Evolutionary conservation across 345 rosid species (phyloP).

Genomic region (Bretschneidera sinensis): DNA sequence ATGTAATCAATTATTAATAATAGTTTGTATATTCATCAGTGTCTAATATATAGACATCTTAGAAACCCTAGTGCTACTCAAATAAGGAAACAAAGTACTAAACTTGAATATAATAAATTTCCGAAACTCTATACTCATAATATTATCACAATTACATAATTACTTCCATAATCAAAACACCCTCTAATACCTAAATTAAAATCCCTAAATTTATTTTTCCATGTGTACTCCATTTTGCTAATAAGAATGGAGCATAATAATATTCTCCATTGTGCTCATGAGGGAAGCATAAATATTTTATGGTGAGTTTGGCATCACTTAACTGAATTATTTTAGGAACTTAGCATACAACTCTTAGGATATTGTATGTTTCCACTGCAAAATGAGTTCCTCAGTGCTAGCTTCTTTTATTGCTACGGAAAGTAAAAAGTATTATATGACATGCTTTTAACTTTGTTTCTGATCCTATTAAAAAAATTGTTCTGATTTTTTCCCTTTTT

Average conservation of each 20-base stretch:
- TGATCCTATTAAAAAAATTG: slow-evolving; percentile 10
- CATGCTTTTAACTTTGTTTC: slow-evolving; percentile 12
- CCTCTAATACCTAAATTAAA: no score
- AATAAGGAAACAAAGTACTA: no score
- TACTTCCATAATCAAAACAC: no score
- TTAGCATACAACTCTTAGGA: neutral
- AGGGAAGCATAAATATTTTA: neutral
- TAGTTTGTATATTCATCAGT: no score
- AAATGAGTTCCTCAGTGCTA: neutral
- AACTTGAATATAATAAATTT: no score
- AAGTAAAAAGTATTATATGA: neutral
- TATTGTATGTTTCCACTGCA: neutral
- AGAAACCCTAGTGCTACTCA: no score
- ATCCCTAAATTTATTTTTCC: no score
- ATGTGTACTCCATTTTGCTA: no score
- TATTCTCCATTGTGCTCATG: neutral
- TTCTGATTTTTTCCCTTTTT: slow-evolving; percentile 11
- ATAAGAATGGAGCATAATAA: neutral
- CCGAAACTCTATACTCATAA: no score
- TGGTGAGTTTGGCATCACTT: slow-evolving; percentile 4
- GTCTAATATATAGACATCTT: no score
- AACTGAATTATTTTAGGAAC: neutral
- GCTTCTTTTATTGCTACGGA: slow-evolving; percentile 4
- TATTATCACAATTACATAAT: no score
- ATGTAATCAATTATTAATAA: no score